Base-by-base conservation (phyloP, 2,329 filamentous ascomycete species). In the Monilinia fructigena region DNA sequence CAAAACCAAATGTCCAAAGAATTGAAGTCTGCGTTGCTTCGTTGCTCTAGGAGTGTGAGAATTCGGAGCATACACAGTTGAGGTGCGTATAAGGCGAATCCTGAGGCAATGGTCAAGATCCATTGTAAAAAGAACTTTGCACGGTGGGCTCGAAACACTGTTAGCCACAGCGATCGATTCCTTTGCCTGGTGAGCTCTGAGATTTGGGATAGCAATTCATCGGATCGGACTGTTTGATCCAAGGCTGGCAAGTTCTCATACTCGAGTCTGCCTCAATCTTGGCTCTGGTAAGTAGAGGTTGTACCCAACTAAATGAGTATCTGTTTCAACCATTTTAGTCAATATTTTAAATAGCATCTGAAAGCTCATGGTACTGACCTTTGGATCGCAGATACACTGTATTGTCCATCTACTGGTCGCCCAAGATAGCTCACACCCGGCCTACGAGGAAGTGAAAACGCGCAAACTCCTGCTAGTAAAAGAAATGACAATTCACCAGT, bases 291-390 rank as follows among this genome's bases (percentile, higher is more conserved):
- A 58, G 55, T 4, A 58, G 35, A 5, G 55, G 11, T 35, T 40
- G 28, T 23, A 31, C 10, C 55, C 55, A 58, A 12, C n/a, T 38
- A 58, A 58, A 58, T 28, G 55, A 35, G 35, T 58, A 58, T 38
- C 55, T 58, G 20, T 23, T 55, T 31, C 31, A 28, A 28, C 2
- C 20, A 20, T 47, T 47, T 47, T 7, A n/a, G 45, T 47, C 20
- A 47, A 18, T 7, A n/a, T n/a, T 47, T 5, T 1, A 47, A 47
- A 47, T 3, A 47, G 20, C 42, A 20, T 47, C 18, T n/a, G n/a
- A 1, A 20, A 7, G 7, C 16, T 16, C 45, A 47, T 47, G 8
- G 45, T 6, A 47, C 45, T 47, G 18, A 47, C 45, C 45, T 47
- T 47, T 47, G 16, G 7, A 47, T 18, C 8, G 45, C 45, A 20